Conservation (phyloP, 2,329 filamentous ascomycete species). For the Alternaria metachromatica region DNA sequence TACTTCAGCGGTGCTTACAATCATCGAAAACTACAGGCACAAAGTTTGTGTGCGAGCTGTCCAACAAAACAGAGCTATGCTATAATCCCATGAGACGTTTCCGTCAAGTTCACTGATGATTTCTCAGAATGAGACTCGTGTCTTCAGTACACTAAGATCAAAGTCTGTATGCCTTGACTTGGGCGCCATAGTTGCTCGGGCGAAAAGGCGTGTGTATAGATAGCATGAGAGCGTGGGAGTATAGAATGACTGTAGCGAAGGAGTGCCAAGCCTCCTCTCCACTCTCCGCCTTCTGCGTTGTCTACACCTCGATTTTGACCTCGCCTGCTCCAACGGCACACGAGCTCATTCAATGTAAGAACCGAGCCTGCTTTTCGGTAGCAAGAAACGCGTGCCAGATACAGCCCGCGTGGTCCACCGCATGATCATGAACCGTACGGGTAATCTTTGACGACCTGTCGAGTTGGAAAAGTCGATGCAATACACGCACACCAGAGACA, state of each 20-base stretch:
- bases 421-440: background rate
- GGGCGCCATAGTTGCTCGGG: background rate
- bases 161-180: background rate
- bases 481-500: background rate
- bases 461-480: background rate
- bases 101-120: background rate
- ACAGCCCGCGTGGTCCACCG: background rate
- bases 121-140: background rate
- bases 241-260: background rate
- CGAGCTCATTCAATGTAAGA: too few relatives aligned
- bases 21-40: background rate
- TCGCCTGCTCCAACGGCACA: background rate
- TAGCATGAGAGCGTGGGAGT: background rate
- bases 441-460: too few relatives aligned
- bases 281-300: background rate
- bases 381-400: background rate
- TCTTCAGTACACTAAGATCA: background rate
- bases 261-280: background rate
- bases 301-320: background rate
- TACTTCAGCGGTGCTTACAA: background rate
- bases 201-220: background rate
- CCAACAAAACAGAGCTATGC: too few relatives aligned
- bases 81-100: too few relatives aligned
- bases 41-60: background rate
- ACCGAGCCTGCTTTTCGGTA: background rate